Evolutionary conservation across 2,329 filamentous ascomycete species (phyloP), one percentile per base, ranked within the genome.

Genomic region (Xylaria multiplex): DNA sequence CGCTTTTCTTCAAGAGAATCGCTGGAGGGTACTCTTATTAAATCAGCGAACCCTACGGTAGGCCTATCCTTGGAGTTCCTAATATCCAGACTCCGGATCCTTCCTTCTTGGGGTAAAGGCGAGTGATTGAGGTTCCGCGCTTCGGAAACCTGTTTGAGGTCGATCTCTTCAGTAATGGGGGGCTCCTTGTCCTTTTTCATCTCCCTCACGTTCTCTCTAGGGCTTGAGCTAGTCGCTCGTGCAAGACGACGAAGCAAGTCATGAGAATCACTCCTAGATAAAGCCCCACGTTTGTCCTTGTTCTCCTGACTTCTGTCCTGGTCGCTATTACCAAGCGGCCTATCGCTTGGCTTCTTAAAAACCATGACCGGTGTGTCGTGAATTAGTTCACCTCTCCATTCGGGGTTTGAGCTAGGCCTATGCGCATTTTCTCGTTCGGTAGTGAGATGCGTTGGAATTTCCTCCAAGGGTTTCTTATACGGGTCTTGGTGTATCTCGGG

Each of bases 191-290:
- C 37, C 59, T 70, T 71, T 40, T 69, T 68, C n/a, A 40, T 37
- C n/a, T 59, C 68, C 16, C 66, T 62, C 35, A n/a, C 22, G 45
- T 70, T 72, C 46, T 72, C 69, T 42, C 75, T 69, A 2, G 78
- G 83, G 64, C 82, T 85, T 62, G 77, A 78, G 71, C 81, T 84
- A 37, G 82, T 77, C 52, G 80, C 83, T 56, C 81, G 80, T 24
- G 84, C 82, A 69, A 88, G 77, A 59, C 80, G 80, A 65, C 82
- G 82, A 56, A 87, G 75, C 50, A 86, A 64, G 46, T 87, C 85
- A 45, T 79, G 78, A 3, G 83, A 83, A 64, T 85, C 82, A 24
- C 77, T 78, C 19, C 74, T 73, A 6, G 72, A 69, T 40, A 76
- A 70, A 24, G 70, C 59, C 6, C 54, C 46, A 54, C 50, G 57